Base-by-base conservation (phyloP, 108 stramenopile genomes). In the Skeletonema potamos region DNA sequence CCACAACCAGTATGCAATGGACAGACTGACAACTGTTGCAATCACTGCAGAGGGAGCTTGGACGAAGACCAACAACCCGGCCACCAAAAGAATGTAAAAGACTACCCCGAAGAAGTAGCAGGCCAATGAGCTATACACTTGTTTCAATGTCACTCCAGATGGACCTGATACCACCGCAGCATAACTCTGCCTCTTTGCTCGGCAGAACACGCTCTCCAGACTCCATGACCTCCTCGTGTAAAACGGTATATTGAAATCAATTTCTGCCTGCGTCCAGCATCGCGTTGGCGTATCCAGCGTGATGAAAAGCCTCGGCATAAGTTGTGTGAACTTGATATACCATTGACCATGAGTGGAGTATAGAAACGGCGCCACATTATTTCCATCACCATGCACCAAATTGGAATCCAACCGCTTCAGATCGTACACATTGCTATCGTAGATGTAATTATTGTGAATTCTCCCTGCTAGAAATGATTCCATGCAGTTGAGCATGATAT, bases 181-280 rank as follows among this genome's bases (percentile, higher is more conserved):
- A 26, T 33, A 4, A 60, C 61, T 39, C 18, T 39, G 24, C 3
- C 37, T 29, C 26, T 43, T 61, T 11, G 3, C 28, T 12, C 68
- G 1, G 27, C 68, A 69, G 61, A 43, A 69, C 10, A 69, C 39
- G 11, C 27, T 27, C 61, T 69, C 68, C 32, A 69, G 18, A 62
- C 61, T 43, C 68, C 68, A 69, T 4, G 60, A 62, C 11, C 27
- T 20, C 24, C 41, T 69, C 15, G 68, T 69, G 61, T 29, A 28
- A 44, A 69, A 69, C n/a, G 68, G 68, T 17, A 62, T 12, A 3
- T 36, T 20, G 26, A 36, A 60, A 39, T 24, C 41, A 20, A 62
- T 44, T 27, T 69, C 68, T 20, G 59, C 54, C 15, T 43, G 26
- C 27, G 68, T 69, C 61, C 61, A 69, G 24, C 68, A 33, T 39